A percentile compares a stretch with the other conserved stretches of the same genome.
Conservation (phyloP, 2,329 filamentous ascomycete species). For the Fusarium sp. region DNA sequence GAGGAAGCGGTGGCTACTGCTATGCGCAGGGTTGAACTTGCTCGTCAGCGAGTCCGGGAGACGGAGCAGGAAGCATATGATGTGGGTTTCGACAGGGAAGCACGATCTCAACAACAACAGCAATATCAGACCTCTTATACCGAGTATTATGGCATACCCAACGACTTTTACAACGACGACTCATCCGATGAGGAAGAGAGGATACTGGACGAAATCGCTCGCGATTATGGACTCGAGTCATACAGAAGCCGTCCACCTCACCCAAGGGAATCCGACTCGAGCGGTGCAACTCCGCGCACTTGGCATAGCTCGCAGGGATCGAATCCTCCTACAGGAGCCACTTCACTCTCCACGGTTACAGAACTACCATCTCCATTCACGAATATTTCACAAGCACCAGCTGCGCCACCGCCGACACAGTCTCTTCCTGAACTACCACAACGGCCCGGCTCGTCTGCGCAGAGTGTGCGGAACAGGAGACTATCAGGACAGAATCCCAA, state of each 20-base stretch:
- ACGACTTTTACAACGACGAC: slow-evolving; percentile 70
- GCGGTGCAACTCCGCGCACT: slow-evolving; percentile 77
- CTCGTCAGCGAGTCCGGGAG: slow-evolving; percentile 78
- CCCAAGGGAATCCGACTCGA: slow-evolving; percentile 84
- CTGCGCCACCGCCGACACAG: slow-evolving; percentile 60
- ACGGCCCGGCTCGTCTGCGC: slow-evolving; percentile 47
- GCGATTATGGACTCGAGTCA: slow-evolving; percentile 82
- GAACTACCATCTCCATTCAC: slow-evolving; percentile 58
- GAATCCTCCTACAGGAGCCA: slow-evolving; percentile 60
- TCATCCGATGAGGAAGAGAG: slow-evolving; percentile 78
- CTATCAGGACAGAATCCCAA: slow-evolving; percentile 82
- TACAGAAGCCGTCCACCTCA: slow-evolving; percentile 71
- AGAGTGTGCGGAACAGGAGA: slow-evolving; percentile 76
- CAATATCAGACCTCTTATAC: slow-evolving; percentile 44
- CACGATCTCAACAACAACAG: slow-evolving; percentile 50
- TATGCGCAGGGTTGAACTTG: slow-evolving; percentile 74
- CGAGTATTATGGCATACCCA: slow-evolving; percentile 45
- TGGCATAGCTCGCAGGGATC: slow-evolving; percentile 83
- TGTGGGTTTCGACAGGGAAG: slow-evolving; percentile 53
- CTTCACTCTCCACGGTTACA: slow-evolving; percentile 70
- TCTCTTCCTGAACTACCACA: slow-evolving; percentile 57
- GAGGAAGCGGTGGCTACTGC: slow-evolving; percentile 63
- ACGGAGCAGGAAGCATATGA: slow-evolving; percentile 71
- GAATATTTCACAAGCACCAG: slow-evolving; percentile 39
- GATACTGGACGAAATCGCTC: slow-evolving; percentile 87